A percentile compares a stretch with the other conserved stretches of the same genome.
Conservation (phyloP, 108 stramenopile species). For the Mediolabrus comicus region DNA sequence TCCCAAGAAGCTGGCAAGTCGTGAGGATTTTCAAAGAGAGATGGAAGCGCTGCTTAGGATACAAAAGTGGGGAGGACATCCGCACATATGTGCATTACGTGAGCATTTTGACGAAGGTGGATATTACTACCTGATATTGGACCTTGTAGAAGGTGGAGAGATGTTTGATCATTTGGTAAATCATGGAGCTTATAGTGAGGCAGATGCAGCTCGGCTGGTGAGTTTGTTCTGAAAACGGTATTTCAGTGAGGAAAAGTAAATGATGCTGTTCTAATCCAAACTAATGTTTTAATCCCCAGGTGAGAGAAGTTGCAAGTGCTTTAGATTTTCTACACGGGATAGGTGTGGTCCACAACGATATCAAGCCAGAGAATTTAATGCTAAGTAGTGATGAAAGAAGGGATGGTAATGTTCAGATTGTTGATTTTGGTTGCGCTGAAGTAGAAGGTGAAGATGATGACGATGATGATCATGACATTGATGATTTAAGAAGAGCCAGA, state of each 20-base stretch:
- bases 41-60: conserved; percentile 82
- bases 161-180: conserved; percentile 86
- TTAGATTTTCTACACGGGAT: conserved; percentile 79
- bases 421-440: conserved; percentile 86
- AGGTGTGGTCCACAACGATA: conserved; percentile 79
- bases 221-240: too few relatives aligned
- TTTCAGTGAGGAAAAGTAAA: conserved; percentile 10
- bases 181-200: conserved; percentile 82
- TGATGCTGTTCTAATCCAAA: not conserved
- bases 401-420: conserved; percentile 70
- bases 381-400: conserved; percentile 52
- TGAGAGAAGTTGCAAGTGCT: conserved; percentile 69
- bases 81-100: conserved; percentile 70
- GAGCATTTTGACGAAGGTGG: conserved; percentile 73
- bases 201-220: conserved; percentile 74
- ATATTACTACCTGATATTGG: conserved; percentile 73
- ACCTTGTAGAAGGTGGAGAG: conserved; percentile 81
- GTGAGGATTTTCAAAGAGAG: conserved; percentile 70
- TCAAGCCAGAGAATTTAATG: conserved; percentile 89
- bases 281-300: too few relatives aligned
- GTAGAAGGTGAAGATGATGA: conserved; percentile 48
- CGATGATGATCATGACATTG: conserved; percentile 39
- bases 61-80: conserved; percentile 80
- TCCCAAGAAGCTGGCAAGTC: conserved; percentile 69
- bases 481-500: conserved; percentile 14